Conservation (phyloP, 805 yeast species). For the Teunomyces tritomae region DNA sequence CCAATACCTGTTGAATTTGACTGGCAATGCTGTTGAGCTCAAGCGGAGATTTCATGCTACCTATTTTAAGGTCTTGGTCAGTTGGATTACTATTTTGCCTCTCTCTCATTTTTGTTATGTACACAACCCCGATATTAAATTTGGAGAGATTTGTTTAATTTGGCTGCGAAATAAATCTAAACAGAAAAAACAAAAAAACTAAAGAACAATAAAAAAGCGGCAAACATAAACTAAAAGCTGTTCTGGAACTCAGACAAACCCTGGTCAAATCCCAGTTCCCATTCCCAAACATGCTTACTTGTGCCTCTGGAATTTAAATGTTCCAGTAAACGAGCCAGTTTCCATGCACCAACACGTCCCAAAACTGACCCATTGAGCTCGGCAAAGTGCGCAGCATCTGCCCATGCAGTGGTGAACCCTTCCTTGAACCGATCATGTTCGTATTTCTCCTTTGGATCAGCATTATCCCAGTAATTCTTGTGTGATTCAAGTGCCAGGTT, state of each 20-base stretch:
- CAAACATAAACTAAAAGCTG: background rate
- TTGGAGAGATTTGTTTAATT: background rate
- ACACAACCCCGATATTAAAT: background rate
- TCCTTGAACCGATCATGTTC: constrained; percentile 82
- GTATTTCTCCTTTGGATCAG: constrained; percentile 56
- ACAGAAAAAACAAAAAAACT: background rate
- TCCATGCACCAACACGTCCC: constrained; percentile 77
- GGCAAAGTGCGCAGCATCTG: constrained; percentile 68
- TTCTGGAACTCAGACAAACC: constrained; percentile 48
- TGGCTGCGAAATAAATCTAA: background rate
- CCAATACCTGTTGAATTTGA: background rate
- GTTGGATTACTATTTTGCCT: background rate
- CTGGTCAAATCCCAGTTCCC: constrained; percentile 78
- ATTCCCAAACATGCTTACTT: constrained; percentile 73
- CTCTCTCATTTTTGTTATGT: background rate
- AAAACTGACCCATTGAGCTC: constrained; percentile 64
- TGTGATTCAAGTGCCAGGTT: constrained; percentile 46
- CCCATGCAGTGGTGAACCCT: constrained; percentile 75
- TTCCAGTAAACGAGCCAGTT: constrained; percentile 54
- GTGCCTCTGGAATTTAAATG: constrained; percentile 58
- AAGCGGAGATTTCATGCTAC: background rate
- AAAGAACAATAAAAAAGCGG: background rate
- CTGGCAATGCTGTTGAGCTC: constrained; percentile 5
- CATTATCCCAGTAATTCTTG: constrained; percentile 63
- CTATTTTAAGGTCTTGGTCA: no score